A percentile compares a stretch with the other conserved stretches of the same genome.
These are phyloP conservation scores for Coprinellus micaceus DNA, from an alignment of 768 basidiomycete genomes.

Conservation along the genomic window DNA sequence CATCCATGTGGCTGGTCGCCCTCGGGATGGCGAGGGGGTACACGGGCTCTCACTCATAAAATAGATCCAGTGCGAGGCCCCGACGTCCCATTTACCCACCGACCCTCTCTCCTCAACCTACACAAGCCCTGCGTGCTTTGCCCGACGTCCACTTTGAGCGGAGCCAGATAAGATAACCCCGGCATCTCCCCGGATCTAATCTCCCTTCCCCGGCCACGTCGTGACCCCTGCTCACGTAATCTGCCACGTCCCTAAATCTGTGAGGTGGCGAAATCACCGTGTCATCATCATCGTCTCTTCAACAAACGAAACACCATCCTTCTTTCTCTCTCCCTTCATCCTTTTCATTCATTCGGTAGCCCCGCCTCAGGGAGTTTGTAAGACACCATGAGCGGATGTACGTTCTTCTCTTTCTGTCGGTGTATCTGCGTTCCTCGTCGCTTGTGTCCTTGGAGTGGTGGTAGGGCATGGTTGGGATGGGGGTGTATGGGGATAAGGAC, in stretches of 20 bases:
- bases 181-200: no score
- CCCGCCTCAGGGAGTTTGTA: constrained; percentile 34
- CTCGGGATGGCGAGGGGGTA: no score
- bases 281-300: background rate
- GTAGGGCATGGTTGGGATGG: constrained; percentile 6
- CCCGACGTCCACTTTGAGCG: no score
- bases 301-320: constrained; percentile 3
- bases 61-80: no score
- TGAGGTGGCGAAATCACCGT: constrained; percentile 23
- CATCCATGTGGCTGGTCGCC: no score
- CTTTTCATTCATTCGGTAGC: constrained; percentile 24
- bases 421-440: constrained; percentile 1
- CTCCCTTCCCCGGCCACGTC: no score
- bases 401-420: constrained; percentile 32
- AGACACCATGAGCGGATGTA: constrained; percentile 66
- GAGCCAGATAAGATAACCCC: no score
- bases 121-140: no score
- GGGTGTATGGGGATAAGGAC: background rate
- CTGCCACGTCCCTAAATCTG: constrained; percentile 40
- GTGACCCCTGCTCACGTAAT: constrained; percentile 36
- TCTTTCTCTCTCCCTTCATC: constrained; percentile 20
- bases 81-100: no score
- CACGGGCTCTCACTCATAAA: no score
- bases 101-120: no score
- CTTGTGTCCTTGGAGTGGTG: no score